Base-by-base conservation (phyloP, 345 rosid genomes). In the Carallia brachiata region DNA sequence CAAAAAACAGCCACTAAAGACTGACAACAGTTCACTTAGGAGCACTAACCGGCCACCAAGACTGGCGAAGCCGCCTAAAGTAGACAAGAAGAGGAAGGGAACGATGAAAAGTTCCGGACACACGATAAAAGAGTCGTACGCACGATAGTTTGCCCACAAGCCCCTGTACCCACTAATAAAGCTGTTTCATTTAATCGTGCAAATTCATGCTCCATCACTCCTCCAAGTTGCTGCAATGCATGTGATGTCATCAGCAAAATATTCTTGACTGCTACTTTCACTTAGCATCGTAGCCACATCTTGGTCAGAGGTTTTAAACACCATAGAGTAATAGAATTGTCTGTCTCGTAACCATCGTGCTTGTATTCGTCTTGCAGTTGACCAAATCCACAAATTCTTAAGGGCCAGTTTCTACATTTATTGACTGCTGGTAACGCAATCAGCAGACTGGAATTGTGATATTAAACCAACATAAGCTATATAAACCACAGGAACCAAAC, bases 401-500 rank as follows among this genome's bases (percentile, higher is more conserved):
- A 36, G 75, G 48, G 17, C 63, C 69, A 67, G 69, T 62, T 56
- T 30, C 73, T 75, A 53, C 61, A 28, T 70, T 53, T 23, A 58
- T 28, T 9, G 67, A 71, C 61, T 75, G 69, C 44, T 68, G 67
- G 47, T 68, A 58, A 19, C 74, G 72, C 79, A 77, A 62, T 69
- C 67, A 23, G 70, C 81, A 81, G 68, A 77, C 40, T 65, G 79
- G 69, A 31, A 73, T 79, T 0, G 75, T 61, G 30, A 70, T 71
- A 66, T 77, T 77, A 60, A 74, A 78, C 44, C 74, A 68, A 58
- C 81, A 77, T 54, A 77, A 15, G 50, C 81, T 75, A 67, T 81
- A 81, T 70, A 81, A 69, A 71, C 81, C 81, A 72, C 84, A 81
- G 55, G 75, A 69, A 62, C 81, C 84, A 56, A 81, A 81, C 48